phyloP scores from a whole-genome alignment of 208 protist species.

The Trypanosoma platydactyli region DNA sequence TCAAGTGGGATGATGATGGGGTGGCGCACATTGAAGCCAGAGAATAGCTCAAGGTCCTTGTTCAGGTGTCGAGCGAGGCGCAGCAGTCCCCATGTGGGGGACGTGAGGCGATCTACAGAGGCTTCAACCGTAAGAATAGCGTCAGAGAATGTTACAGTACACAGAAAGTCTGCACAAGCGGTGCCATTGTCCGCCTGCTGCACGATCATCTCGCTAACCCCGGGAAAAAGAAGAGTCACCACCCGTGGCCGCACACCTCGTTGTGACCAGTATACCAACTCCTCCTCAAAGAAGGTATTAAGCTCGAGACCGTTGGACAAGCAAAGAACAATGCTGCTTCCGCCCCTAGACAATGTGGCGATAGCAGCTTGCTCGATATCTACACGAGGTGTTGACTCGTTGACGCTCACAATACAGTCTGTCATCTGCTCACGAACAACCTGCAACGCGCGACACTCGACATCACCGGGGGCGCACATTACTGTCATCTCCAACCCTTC shows the following conservation, averaged over 20 bases:
- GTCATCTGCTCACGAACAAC: slow-evolving; percentile 20
- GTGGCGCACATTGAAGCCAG: slow-evolving; percentile 12
- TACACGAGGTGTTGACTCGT: slow-evolving; percentile 14
- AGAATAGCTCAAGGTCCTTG: slow-evolving; percentile 34
- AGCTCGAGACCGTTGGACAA: slow-evolving; percentile 17
- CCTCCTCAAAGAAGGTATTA: slow-evolving; percentile 41
- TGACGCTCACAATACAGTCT: slow-evolving; percentile 24
- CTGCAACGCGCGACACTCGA: slow-evolving; percentile 3
- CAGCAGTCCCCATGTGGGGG: slow-evolving; percentile 28
- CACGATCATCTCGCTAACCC: slow-evolving; percentile 24
- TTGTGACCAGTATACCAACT: slow-evolving; percentile 42
- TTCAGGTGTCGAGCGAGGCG: slow-evolving; percentile 33
- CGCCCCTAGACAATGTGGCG: neutral
- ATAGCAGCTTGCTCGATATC: slow-evolving; percentile 8
- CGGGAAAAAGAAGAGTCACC: slow-evolving; percentile 36
- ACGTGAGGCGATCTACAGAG: slow-evolving; percentile 26
- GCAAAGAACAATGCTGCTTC: slow-evolving; percentile 7
- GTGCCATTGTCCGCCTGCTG: neutral
- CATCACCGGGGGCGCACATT: slow-evolving; percentile 41
- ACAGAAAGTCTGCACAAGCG: slow-evolving; percentile 28
- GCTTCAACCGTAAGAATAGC: slow-evolving; percentile 36
- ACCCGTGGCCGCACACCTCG: slow-evolving; percentile 38
- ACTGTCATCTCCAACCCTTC: slow-evolving; percentile 44
- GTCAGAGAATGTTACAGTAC: slow-evolving; percentile 41
- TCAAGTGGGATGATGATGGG: slow-evolving; percentile 5